These are phyloP conservation scores for Zygosaccharomyces pseudorouxii DNA, from an alignment of 805 yeast species.

Conservation along the genomic window DNA sequence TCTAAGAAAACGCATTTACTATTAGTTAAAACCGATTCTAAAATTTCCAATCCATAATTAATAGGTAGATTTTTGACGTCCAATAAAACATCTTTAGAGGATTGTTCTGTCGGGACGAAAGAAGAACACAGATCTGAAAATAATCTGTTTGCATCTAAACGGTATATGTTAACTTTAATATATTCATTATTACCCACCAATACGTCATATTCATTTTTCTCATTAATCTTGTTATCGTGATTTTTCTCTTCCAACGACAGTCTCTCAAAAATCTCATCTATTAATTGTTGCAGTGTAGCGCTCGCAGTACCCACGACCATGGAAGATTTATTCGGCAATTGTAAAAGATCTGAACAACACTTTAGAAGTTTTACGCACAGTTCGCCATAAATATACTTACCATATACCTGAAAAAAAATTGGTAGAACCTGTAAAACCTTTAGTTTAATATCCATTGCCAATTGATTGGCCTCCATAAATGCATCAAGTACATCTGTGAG, in stretches of 20 bases:
- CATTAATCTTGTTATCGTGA: conserved; percentile 36
- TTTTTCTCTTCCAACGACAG: conserved; percentile 26
- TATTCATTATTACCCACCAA: conserved; percentile 43
- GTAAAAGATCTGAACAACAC: conserved; percentile 64
- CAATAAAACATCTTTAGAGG: conserved; percentile 38
- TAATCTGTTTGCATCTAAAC: conserved; percentile 66
- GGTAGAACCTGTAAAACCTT: conserved; percentile 83
- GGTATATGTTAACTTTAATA: conserved; percentile 45
- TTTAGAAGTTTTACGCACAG: conserved; percentile 54
- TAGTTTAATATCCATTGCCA: conserved; percentile 78
- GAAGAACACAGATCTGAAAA: conserved; percentile 69
- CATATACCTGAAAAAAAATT: conserved; percentile 60
- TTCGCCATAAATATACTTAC: conserved; percentile 48
- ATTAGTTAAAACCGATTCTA: conserved; percentile 71
- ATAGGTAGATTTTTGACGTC: conserved; percentile 51
- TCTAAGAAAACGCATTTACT: conserved; percentile 51
- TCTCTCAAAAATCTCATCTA: conserved; percentile 74
- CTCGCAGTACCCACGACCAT: conserved; percentile 87
- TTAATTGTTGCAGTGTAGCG: conserved; percentile 85
- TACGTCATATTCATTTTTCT: conserved; percentile 35
- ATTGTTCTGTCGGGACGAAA: conserved; percentile 13
- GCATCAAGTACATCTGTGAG: conserved; percentile 59
- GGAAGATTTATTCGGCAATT: conserved; percentile 60
- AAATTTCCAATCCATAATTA: conserved; percentile 70
- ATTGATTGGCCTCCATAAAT: conserved; percentile 64